These are phyloP conservation scores for Clavispora fructus DNA, from an alignment of 805 yeast species.

Conservation along the genomic window DNA sequence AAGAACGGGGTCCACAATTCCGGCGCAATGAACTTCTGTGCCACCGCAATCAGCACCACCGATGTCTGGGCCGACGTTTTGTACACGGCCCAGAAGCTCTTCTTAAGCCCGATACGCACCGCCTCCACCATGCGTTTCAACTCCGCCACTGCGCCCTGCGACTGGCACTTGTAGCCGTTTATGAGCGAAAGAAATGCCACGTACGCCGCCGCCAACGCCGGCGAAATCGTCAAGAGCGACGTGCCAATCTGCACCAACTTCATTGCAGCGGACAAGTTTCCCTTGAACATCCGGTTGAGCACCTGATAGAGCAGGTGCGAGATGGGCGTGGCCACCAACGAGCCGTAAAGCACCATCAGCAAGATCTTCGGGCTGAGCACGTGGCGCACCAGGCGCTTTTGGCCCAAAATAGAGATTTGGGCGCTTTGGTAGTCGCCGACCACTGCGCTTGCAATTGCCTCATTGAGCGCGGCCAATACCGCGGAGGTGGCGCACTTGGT, in stretches of 20 bases:
- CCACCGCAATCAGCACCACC: slow-evolving; percentile 45
- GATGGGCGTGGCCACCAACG: slow-evolving; percentile 51
- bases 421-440: slow-evolving; percentile 40
- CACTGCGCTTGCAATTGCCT: slow-evolving; percentile 47
- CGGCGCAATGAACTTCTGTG: slow-evolving; percentile 53
- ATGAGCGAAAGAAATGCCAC: slow-evolving; percentile 51
- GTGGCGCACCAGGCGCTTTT: slow-evolving; percentile 28
- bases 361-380: slow-evolving; percentile 42
- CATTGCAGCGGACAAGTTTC: slow-evolving; percentile 33
- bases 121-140: slow-evolving; percentile 12
- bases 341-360: slow-evolving; percentile 53
- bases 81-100: slow-evolving; percentile 42
- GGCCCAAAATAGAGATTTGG: slow-evolving; percentile 8
- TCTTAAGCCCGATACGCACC: slow-evolving; percentile 30
- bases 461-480: slow-evolving; percentile 51
- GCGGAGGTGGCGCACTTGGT: slow-evolving; percentile 59
- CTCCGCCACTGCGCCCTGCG: slow-evolving; percentile 12
- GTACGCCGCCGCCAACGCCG: slow-evolving; percentile 43
- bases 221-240: slow-evolving; percentile 52
- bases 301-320: slow-evolving; percentile 48
- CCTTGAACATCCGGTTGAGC: slow-evolving; percentile 38
- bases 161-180: slow-evolving; percentile 27
- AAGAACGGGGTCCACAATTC: slow-evolving; percentile 64
- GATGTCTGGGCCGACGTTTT: slow-evolving; percentile 53
- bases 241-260: slow-evolving; percentile 47